These are phyloP conservation scores for Colletotrichum falcatum DNA, from an alignment of 2,329 filamentous ascomycete genomes.

Conservation along the genomic window DNA sequence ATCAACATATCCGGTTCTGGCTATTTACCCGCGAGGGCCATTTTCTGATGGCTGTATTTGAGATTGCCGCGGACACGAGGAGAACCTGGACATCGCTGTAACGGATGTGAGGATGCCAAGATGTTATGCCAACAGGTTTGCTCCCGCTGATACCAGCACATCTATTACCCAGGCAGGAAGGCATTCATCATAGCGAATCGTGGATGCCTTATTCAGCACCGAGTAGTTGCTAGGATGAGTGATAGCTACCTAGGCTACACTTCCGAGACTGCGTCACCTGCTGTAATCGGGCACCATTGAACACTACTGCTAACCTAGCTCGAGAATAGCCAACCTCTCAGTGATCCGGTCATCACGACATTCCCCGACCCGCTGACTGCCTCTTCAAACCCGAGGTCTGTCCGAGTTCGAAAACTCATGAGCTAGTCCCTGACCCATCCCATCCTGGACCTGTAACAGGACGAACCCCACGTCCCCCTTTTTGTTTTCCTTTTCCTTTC, in stretches of 20 bases:
- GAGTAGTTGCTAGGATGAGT: not conserved
- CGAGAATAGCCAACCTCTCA: not conserved
- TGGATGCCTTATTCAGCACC: not conserved
- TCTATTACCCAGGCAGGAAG: not conserved
- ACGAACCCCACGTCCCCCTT: not conserved
- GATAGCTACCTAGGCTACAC: not conserved
- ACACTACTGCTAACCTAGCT: no score
- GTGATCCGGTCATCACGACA: not conserved
- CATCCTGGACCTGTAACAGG: conserved; percentile 17
- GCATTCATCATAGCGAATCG: not conserved
- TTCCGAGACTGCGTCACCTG: not conserved
- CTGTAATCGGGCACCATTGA: not conserved
- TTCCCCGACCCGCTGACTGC: not conserved
- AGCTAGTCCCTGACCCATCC: not conserved
- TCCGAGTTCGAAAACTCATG: conserved; percentile 21
- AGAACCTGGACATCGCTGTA: not conserved
- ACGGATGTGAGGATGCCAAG: conserved; percentile 2
- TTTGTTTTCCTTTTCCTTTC: not conserved
- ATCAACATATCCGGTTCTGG: not conserved
- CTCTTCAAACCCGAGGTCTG: not conserved
- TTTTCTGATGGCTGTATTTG: not conserved
- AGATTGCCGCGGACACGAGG: not conserved
- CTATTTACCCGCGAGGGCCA: not conserved
- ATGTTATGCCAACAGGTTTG: not conserved
- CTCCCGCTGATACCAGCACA: not conserved